Percentiles rank a stretch among this genome's conserved stretches.
These are phyloP conservation scores for Tetramitus jugosus DNA, from an alignment of 208 protist genomes.

Conservation along the genomic window DNA sequence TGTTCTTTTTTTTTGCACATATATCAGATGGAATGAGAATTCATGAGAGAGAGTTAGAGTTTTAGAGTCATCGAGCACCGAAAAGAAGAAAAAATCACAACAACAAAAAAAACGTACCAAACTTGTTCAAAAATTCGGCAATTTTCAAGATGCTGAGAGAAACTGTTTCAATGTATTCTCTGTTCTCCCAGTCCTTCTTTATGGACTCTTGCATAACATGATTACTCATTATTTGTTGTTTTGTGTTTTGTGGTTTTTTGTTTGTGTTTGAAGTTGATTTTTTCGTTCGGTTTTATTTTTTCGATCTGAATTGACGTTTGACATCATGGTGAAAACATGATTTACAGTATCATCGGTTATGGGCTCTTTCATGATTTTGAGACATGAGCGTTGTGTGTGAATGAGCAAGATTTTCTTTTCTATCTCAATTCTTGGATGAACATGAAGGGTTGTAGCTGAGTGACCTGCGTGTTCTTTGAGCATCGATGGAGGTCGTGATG, in stretches of 20 bases:
- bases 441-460: too few relatives aligned
- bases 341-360: too few relatives aligned
- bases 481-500: too few relatives aligned
- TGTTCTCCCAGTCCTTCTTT: background rate
- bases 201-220: background rate
- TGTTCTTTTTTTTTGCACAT: background rate
- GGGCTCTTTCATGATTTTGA: too few relatives aligned
- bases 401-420: too few relatives aligned
- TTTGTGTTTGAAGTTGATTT: too few relatives aligned
- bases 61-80: background rate
- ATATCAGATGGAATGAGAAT: background rate
- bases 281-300: too few relatives aligned
- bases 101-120: background rate
- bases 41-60: background rate
- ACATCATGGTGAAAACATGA: too few relatives aligned
- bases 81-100: background rate
- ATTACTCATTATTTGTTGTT: background rate
- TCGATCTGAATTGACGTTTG: too few relatives aligned
- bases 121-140: conserved; percentile 22
- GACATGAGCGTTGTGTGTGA: too few relatives aligned
- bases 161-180: conserved; percentile 6
- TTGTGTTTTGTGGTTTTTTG: background rate
- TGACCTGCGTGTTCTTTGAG: too few relatives aligned
- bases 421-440: too few relatives aligned
- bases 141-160: background rate